Evolutionary conservation across 257 asterid species (phyloP).

Genomic region (Solanum tacnaense): DNA sequence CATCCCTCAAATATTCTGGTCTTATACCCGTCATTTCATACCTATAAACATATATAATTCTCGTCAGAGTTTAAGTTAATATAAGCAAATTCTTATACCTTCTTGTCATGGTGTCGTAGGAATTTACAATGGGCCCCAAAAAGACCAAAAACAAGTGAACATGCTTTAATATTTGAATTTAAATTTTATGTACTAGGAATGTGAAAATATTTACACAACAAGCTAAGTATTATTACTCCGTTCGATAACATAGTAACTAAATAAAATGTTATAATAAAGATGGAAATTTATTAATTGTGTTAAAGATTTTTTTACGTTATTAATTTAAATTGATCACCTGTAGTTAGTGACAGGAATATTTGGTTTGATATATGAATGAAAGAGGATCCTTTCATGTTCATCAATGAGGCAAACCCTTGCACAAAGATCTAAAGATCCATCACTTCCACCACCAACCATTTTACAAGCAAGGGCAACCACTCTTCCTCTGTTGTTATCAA

Average conservation of each 20-base stretch:
- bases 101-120: not conserved
- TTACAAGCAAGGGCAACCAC: constrained; percentile 80
- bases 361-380: constrained; percentile 74
- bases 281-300: not conserved
- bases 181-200: not conserved
- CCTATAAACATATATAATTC: constrained; percentile 23
- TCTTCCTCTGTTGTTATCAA: constrained; percentile 50
- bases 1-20: constrained; percentile 69
- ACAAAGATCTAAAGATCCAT: constrained; percentile 82
- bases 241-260: not conserved
- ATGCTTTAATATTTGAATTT: not conserved
- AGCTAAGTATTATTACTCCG: not conserved
- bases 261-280: not conserved
- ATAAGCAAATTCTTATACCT: not conserved
- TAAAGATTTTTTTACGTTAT: not conserved
- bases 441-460: constrained; percentile 94
- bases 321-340: constrained; percentile 29
- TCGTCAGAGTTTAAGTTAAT: not conserved
- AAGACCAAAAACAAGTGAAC: not conserved
- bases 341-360: constrained; percentile 65
- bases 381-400: constrained; percentile 57
- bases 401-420: constrained; percentile 76
- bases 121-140: not conserved
- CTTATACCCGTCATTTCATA: constrained; percentile 76
- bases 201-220: not conserved